Evolutionary conservation across 2,329 filamentous ascomycete genomes (phyloP).

Genomic region (Pyricularia sp.): DNA sequence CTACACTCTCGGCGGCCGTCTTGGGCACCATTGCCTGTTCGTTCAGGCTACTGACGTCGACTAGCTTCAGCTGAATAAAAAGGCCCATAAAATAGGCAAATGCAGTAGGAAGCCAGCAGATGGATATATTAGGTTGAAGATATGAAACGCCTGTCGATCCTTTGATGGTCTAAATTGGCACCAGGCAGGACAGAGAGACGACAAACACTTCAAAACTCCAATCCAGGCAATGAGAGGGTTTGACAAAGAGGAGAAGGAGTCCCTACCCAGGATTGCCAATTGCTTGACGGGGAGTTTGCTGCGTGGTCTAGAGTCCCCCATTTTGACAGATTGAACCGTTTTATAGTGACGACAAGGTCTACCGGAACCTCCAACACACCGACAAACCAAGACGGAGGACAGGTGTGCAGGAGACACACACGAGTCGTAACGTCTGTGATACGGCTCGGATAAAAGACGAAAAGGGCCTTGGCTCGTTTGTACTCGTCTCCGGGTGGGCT

Average conservation of each 20-base stretch:
- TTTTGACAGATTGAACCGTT: background rate
- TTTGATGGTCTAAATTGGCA: background rate
- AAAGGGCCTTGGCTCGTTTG: no score
- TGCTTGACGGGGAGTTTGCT: conserved; percentile 68
- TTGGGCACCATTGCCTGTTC: background rate
- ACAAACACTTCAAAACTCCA: background rate
- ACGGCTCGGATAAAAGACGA: no score
- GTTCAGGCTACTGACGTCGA: background rate
- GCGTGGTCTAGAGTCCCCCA: conserved; percentile 16
- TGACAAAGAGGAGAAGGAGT: conserved; percentile 7
- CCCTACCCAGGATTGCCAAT: conserved; percentile 66
- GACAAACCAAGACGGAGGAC: background rate
- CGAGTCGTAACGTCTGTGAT: no score
- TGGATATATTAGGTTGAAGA: background rate
- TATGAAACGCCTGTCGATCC: background rate
- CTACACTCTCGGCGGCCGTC: background rate
- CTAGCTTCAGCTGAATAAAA: conserved; percentile 6
- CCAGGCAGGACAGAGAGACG: background rate
- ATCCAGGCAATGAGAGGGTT: background rate
- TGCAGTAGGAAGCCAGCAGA: background rate
- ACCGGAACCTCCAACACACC: background rate
- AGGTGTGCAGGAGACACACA: no score
- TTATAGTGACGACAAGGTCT: background rate
- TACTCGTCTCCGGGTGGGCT: no score
- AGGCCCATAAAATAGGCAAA: background rate